Evolutionary conservation across 2,329 filamentous ascomycete species (phyloP).

Genomic region (Botryotinia globosa): DNA sequence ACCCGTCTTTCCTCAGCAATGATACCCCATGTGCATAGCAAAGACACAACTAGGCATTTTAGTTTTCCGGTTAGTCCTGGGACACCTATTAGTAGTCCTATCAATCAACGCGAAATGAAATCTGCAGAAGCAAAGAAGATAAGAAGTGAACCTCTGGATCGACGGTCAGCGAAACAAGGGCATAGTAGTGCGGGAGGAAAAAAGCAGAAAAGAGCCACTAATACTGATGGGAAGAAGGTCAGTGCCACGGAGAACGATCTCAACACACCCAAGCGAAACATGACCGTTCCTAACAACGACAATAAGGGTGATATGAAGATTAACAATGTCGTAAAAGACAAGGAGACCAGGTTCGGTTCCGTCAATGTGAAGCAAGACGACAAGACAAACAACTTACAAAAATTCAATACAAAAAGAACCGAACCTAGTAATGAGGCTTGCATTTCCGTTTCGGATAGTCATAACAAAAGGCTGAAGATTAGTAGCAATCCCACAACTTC

Average conservation of each 20-base stretch:
- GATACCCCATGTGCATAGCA: background rate
- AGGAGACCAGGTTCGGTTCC: background rate
- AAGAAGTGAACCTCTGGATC: background rate
- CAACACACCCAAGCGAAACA: background rate
- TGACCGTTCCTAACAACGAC: accelerated
- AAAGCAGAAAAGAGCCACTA: background rate
- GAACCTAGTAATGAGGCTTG: background rate
- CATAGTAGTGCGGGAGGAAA: background rate
- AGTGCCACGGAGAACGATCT: background rate
- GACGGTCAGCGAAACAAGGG: too few relatives aligned
- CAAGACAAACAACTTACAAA: too few relatives aligned
- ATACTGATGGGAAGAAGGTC: background rate
- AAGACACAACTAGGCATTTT: background rate
- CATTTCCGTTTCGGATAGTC: background rate
- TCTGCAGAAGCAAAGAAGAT: background rate
- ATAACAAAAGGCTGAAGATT: background rate
- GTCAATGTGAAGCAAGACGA: background rate
- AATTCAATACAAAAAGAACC: background rate
- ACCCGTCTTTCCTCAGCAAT: background rate
- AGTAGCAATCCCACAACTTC: background rate
- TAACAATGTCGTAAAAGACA: background rate
- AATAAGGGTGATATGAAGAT: background rate
- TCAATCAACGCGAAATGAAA: background rate
- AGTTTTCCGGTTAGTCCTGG: background rate
- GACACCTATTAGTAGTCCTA: background rate